Evolutionary conservation across 352 stramenopile species (phyloP).

Genomic region (Pythium insidiosum): DNA sequence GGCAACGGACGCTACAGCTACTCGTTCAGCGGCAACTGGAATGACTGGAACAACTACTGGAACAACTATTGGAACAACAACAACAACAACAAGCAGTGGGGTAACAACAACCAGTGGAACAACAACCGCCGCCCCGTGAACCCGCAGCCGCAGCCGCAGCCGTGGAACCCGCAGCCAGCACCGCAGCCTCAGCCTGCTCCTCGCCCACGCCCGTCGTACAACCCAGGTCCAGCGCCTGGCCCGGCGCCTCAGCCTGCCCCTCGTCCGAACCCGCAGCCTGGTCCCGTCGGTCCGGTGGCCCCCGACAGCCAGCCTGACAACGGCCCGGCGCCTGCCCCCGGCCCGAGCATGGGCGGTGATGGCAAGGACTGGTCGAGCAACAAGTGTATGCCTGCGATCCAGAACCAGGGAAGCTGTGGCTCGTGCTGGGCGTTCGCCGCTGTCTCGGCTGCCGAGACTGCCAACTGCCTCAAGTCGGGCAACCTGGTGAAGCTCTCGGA

Average conservation of each 20-base stretch:
- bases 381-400: constrained; percentile 12
- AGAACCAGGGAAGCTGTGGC: constrained; percentile 92
- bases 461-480: constrained; percentile 79
- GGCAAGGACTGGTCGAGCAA: constrained; percentile 10
- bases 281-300: too few relatives aligned
- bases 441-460: constrained; percentile 85
- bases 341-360: not conserved
- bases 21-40: not conserved
- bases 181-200: not conserved
- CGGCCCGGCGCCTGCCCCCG: too few relatives aligned
- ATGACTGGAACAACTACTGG: constrained; percentile 8
- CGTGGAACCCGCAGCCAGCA: not conserved
- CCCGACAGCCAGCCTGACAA: not conserved
- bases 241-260: constrained; percentile 1
- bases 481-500: too few relatives aligned
- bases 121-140: too few relatives aligned
- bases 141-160: not conserved
- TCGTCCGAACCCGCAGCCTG: not conserved
- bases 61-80: too few relatives aligned
- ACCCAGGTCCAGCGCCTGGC: not conserved
- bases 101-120: too few relatives aligned
- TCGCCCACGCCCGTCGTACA: too few relatives aligned
- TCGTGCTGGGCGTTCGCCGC: constrained; percentile 98
- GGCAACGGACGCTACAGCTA: too few relatives aligned
- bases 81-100: not conserved